Evolutionary conservation across 176 grass and related monocot genomes (phyloP), one percentile per base, ranked within the genome.

Genomic region (Oryza brachyantha): DNA sequence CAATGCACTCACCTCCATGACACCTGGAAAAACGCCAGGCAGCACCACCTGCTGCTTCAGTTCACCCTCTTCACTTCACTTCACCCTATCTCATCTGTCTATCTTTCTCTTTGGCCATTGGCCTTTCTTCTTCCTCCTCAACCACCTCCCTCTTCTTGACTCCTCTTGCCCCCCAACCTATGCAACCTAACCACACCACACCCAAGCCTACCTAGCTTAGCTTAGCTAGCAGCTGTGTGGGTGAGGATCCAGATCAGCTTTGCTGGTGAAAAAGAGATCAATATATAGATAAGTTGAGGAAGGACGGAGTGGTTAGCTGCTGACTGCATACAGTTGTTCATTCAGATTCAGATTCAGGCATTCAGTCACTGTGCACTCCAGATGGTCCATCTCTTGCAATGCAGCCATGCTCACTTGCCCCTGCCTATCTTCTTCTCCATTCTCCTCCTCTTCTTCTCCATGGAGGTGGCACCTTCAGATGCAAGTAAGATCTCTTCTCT

Each of bases 351-450:
- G 28, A 5, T 7, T 45, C 52, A n/a, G 7, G 10, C 52, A 57
- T 63, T 81, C 28, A 61, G 48, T 32, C 57, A 37, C 28, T 17
- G 31, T 57, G 52, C 46, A 45, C 43, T 19, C 40, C 43, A 63
- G 35, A 88, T 92, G 90, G 84, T 83, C 57, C 76, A 69, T 81
- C 38, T 81, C 35, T 58, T 88, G 48, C 75, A 59, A 83, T 77
- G 86, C 72, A 65, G 55, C 37, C 79, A 42, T 0, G 58, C 62
- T 29, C 70, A 68, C 43, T 63, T 35, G 48, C 40, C 78, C 26
- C n/a, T 82, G 24, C 78, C 43, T 74, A 62, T 88, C 27, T 54
- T 88, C 79, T 54, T 83, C 65, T 34, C 64, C 24, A 1, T 68
- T 10, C 10, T 86, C 13, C 64, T 83, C 37, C 72, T 91, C 36